Evolutionary conservation across 2,329 filamentous ascomycete species (phyloP).

Genomic region (Fusarium devonianum): DNA sequence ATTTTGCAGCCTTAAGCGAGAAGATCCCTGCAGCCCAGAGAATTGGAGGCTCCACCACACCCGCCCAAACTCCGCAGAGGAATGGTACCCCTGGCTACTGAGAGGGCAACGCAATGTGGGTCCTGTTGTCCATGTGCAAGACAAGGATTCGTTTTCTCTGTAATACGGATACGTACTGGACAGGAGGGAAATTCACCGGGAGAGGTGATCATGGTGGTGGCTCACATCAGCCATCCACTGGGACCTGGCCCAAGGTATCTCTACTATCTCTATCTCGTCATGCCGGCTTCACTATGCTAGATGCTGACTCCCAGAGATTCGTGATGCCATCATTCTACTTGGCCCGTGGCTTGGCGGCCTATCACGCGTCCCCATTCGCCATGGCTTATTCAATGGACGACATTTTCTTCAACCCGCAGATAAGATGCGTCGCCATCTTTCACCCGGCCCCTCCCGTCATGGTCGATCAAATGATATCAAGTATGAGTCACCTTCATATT

Average conservation of each 20-base stretch:
- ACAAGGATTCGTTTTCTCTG: background rate
- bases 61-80: constrained; percentile 16
- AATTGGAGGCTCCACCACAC: constrained; percentile 24
- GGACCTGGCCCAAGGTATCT: background rate
- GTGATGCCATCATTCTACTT: too few relatives aligned
- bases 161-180: background rate
- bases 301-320: constrained; percentile 5
- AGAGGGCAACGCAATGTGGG: background rate
- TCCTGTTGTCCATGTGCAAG: background rate
- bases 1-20: constrained; percentile 24
- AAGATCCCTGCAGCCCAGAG: constrained; percentile 14
- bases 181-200: background rate
- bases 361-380: background rate
- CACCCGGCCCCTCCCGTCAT: too few relatives aligned
- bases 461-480: too few relatives aligned
- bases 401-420: too few relatives aligned
- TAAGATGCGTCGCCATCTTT: too few relatives aligned
- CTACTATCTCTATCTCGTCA: background rate
- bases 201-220: constrained; percentile 5
- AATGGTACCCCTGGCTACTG: constrained; percentile 18
- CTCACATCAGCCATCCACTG: constrained; percentile 36
- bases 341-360: too few relatives aligned
- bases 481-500: background rate
- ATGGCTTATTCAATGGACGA: background rate
- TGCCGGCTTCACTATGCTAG: background rate